Evolutionary conservation across 371 early-diverging fungal genomes (phyloP).

Genomic region (Syncephalastrum racemosum): DNA sequence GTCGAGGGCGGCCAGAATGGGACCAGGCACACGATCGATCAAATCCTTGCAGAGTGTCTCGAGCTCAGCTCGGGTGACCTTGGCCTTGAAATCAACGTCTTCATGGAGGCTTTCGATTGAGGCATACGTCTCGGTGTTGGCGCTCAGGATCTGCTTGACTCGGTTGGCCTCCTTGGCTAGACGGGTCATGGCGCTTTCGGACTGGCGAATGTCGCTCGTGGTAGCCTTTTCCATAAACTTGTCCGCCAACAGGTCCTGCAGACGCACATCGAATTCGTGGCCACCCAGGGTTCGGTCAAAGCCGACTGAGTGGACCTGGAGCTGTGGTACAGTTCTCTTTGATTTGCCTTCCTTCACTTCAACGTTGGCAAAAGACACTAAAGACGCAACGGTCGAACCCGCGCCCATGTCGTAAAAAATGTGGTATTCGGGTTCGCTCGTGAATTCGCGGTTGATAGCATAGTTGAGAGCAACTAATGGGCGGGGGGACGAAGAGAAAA

Average conservation of each 20-base stretch:
- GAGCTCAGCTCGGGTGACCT: slow-evolving; percentile 77
- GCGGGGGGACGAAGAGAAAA: background rate
- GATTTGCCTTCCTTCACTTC: slow-evolving; percentile 62
- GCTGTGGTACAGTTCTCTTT: slow-evolving; percentile 59
- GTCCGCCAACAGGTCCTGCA: slow-evolving; percentile 75
- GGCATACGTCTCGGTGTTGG: slow-evolving; percentile 84
- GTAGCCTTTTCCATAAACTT: slow-evolving; percentile 63
- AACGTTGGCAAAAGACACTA: slow-evolving; percentile 76
- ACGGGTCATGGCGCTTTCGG: slow-evolving; percentile 82
- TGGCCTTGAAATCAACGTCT: slow-evolving; percentile 80
- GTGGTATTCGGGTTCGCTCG: slow-evolving; percentile 73
- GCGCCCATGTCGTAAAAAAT: slow-evolving; percentile 98
- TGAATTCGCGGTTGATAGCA: slow-evolving; percentile 76
- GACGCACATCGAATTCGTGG: slow-evolving; percentile 76
- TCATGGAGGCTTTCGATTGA: slow-evolving; percentile 88
- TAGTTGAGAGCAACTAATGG: slow-evolving; percentile 90
- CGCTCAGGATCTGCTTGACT: slow-evolving; percentile 94
- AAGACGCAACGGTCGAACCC: slow-evolving; percentile 86
- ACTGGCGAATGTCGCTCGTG: slow-evolving; percentile 45
- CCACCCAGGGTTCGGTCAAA: slow-evolving; percentile 90
- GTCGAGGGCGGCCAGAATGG: slow-evolving; percentile 70
- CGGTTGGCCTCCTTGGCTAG: slow-evolving; percentile 90
- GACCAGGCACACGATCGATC: slow-evolving; percentile 66
- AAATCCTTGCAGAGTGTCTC: slow-evolving; percentile 71
- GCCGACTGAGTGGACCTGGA: slow-evolving; percentile 82